Conservation (phyloP, 805 yeast species). For the Ogataea nonfermentans region DNA sequence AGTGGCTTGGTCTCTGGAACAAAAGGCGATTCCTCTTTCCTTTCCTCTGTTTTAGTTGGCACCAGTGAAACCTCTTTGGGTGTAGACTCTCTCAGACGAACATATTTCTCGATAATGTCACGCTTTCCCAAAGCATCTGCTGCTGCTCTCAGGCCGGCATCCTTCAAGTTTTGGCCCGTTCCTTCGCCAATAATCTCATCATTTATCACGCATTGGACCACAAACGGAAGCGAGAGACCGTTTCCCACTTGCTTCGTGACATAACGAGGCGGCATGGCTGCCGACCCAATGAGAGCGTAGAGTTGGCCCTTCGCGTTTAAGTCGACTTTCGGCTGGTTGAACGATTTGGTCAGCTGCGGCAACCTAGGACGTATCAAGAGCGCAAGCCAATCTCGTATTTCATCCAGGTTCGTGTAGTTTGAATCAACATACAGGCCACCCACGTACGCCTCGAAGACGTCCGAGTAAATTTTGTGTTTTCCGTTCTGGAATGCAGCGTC, state of each 20-base stretch:
- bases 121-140: constrained; percentile 67
- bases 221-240: constrained; percentile 50
- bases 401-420: constrained; percentile 43
- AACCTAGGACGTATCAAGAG: constrained; percentile 49
- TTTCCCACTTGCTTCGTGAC: constrained; percentile 45
- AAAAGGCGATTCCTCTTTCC: not conserved
- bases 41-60: constrained; percentile 7
- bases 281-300: constrained; percentile 78
- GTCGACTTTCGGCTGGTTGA: constrained; percentile 42
- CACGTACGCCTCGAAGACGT: constrained; percentile 89
- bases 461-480: constrained; percentile 74
- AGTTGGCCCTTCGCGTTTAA: constrained; percentile 73
- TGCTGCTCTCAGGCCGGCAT: constrained; percentile 86
- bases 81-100: constrained; percentile 50
- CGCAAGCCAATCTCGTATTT: constrained; percentile 56
- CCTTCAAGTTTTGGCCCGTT: constrained; percentile 61
- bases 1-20: constrained; percentile 2
- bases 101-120: constrained; percentile 60
- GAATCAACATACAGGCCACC: constrained; percentile 74
- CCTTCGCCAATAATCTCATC: constrained; percentile 73
- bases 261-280: constrained; percentile 62
- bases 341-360: constrained; percentile 15
- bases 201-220: constrained; percentile 65
- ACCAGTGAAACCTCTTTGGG: constrained; percentile 38
- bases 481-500: constrained; percentile 47